phyloP scores from a whole-genome alignment of 202 grass and related monocot genomes.

The Elaeis oleifera region DNA sequence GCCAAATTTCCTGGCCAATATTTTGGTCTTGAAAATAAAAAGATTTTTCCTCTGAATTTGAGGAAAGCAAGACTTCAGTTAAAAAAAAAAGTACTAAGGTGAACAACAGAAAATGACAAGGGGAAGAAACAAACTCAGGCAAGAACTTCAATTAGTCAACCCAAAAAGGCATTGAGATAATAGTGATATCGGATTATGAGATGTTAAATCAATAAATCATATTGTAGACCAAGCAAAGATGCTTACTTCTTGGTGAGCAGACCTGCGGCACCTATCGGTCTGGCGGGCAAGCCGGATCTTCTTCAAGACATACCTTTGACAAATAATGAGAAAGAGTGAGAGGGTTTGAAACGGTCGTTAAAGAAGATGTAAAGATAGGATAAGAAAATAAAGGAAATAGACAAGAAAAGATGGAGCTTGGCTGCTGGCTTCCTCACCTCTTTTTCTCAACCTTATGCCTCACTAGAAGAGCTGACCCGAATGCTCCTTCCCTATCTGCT shows the following conservation, averaged over 20 bases:
- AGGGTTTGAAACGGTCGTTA: slow-evolving; percentile 9
- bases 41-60: too few species aligned
- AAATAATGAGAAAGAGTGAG: background rate
- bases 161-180: too few species aligned
- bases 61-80: too few species aligned
- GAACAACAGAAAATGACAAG: too few species aligned
- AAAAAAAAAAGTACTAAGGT: too few species aligned
- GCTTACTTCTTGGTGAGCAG: slow-evolving; percentile 86
- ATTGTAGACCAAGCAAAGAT: background rate
- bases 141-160: too few species aligned
- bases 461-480: slow-evolving; percentile 78
- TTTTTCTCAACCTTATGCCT: slow-evolving; percentile 79
- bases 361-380: slow-evolving; percentile 10
- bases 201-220: too few species aligned
- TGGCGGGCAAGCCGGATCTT: slow-evolving; percentile 87
- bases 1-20: too few species aligned
- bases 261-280: slow-evolving; percentile 72
- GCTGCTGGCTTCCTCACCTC: slow-evolving; percentile 37
- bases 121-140: too few species aligned
- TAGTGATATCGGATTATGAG: too few species aligned
- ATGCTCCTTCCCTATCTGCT: slow-evolving; percentile 90
- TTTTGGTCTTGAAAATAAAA: too few species aligned
- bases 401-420: slow-evolving; percentile 2
- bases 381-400: slow-evolving; percentile 1
- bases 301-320: slow-evolving; percentile 85